Conservation (phyloP, 805 yeast genomes). For the Priceomyces fermenticarens region DNA sequence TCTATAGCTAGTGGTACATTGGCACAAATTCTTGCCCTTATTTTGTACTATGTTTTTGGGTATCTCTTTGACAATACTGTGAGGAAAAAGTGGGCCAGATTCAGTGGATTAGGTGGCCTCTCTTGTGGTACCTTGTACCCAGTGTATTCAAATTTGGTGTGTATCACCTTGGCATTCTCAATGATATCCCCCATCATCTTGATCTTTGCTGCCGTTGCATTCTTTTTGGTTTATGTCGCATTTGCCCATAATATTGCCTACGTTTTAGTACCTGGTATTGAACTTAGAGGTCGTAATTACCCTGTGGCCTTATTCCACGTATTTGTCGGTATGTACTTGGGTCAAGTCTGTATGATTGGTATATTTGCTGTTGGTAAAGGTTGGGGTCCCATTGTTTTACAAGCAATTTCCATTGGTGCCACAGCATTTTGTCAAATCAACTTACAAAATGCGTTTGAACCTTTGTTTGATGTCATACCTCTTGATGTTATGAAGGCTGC, state of each 20-base stretch:
- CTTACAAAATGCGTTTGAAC: constrained; percentile 63
- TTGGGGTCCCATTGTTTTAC: constrained; percentile 90
- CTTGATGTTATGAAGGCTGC: constrained; percentile 72
- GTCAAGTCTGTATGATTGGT: constrained; percentile 83
- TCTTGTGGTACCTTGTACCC: constrained; percentile 80
- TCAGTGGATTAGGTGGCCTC: constrained; percentile 48
- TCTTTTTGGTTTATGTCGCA: constrained; percentile 70
- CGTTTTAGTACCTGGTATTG: constrained; percentile 63
- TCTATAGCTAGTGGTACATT: constrained; percentile 62
- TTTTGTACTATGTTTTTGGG: constrained; percentile 60
- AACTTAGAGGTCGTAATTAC: constrained; percentile 77
- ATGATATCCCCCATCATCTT: constrained; percentile 82
- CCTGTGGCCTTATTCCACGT: constrained; percentile 89
- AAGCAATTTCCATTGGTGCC: constrained; percentile 58
- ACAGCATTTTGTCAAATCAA: constrained; percentile 70
- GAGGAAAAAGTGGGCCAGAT: constrained; percentile 65
- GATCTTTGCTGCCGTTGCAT: constrained; percentile 69
- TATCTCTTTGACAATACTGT: constrained; percentile 57
- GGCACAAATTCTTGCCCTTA: constrained; percentile 57
- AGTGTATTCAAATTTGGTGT: constrained; percentile 67
- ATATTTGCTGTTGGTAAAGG: constrained; percentile 86
- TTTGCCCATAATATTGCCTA: constrained; percentile 76
- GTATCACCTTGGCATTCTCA: constrained; percentile 64
- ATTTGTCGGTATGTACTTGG: constrained; percentile 81
- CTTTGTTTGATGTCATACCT: constrained; percentile 57